These are phyloP conservation scores for Candida smagusa DNA, from an alignment of 1,139 yeast genomes.

Conservation along the genomic window DNA sequence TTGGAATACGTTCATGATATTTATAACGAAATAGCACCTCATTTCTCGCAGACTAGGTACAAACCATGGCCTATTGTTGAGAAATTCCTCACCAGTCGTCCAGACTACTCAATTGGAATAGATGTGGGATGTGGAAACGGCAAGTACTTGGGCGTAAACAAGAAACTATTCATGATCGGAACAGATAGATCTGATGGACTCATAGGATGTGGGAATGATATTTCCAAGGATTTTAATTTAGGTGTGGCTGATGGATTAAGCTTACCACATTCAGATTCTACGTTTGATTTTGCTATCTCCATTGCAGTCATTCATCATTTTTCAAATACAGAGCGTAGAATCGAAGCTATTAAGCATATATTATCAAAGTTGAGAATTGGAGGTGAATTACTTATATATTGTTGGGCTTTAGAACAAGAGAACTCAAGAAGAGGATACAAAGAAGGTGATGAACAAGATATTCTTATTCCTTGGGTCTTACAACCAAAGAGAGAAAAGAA, in stretches of 20 bases:
- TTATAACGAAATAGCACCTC: slow-evolving; percentile 87
- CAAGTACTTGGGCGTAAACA: slow-evolving; percentile 74
- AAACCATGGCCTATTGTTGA: slow-evolving; percentile 98
- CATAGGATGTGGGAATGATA: slow-evolving; percentile 61
- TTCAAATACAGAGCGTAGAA: slow-evolving; percentile 75
- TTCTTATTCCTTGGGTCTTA: slow-evolving; percentile 92
- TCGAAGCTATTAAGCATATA: slow-evolving; percentile 69
- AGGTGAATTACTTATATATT: slow-evolving; percentile 77
- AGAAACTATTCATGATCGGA: slow-evolving; percentile 67
- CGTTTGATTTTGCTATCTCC: slow-evolving; percentile 87
- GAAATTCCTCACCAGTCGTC: slow-evolving; percentile 46
- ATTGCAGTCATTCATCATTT: slow-evolving; percentile 97
- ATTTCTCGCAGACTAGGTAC: slow-evolving; percentile 89
- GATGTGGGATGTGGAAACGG: slow-evolving; percentile 98
- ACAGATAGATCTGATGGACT: slow-evolving; percentile 82
- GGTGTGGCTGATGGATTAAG: slow-evolving; percentile 74
- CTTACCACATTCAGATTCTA: slow-evolving; percentile 58
- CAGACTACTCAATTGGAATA: slow-evolving; percentile 42
- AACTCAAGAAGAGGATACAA: slow-evolving; percentile 82
- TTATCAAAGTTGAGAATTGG: slow-evolving; percentile 53
- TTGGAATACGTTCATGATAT: slow-evolving; percentile 81
- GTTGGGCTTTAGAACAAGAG: slow-evolving; percentile 96
- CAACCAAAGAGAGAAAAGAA: slow-evolving; percentile 40
- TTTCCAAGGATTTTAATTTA: slow-evolving; percentile 32
- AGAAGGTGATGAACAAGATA: slow-evolving; percentile 89